Evolutionary conservation across 805 yeast species (phyloP), one percentile per base, ranked within the genome.

Genomic region (Candida insectalens): DNA sequence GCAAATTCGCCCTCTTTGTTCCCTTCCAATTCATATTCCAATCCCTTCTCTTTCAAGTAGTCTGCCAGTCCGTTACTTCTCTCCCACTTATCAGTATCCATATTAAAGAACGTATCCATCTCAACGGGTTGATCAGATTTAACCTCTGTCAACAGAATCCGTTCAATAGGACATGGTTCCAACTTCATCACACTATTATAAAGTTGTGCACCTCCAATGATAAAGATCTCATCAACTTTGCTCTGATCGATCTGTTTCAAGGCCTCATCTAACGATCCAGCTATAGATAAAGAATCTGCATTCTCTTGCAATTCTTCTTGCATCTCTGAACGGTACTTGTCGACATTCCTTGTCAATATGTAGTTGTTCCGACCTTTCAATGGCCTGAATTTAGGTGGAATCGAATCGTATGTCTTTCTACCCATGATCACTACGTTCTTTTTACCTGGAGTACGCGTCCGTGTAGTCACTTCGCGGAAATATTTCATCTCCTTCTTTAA

Each of bases 191-290:
- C 48, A 26, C 73, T 64, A 33, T 72, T 67, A 59, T 92, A 92
- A 6, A 92, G 63, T 51, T 88, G 88, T 1, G 88, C 92, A 1
- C 98, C 98, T 3, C 98, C 98, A 41, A 92, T 89, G 18, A 92
- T 69, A 49, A 77, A 92, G 1, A 92, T 65, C 31, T 72, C 71
- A 32, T 74, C 81, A 15, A 79, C 51, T 2, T 47, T 41, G 4
- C 47, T 41, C 30, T 40, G 19, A 8, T 50, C 43, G n/a, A 18
- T 16, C 9, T 44, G 37, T 0, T 49, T 40, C 6, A 74, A 39
- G 0, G 80, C 73, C 1, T 55, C 55, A 5, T 60, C 56, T 13
- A 77, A 45, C 1, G 77, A 65, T 20, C 57, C 50, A 14, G 71
- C 68, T 2, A 59, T 27, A 5, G 32, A 32, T 21, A 55, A 35